Percentiles rank a stretch among this genome's conserved stretches.
Conservation (phyloP, 2,329 filamentous ascomycete genomes). For the Calonectria multiphialidica region DNA sequence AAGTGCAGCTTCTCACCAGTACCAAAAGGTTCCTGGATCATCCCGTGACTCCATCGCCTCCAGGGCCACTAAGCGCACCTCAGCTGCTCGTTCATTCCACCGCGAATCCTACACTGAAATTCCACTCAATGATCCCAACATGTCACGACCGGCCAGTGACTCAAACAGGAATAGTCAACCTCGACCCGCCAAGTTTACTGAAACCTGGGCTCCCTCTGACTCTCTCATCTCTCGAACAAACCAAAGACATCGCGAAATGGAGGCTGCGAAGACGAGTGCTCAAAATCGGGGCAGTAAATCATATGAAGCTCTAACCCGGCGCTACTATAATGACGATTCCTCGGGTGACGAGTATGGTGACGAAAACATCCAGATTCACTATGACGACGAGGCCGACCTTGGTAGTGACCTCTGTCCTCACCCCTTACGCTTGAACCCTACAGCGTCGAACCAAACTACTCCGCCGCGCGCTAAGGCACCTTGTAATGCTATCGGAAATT, state of each 20-base stretch:
- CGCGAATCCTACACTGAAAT: conserved; percentile 64
- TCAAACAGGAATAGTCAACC: conserved; percentile 44
- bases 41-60: conserved; percentile 58
- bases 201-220: conserved; percentile 67
- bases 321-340: conserved; percentile 55
- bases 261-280: conserved; percentile 49
- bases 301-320: conserved; percentile 62
- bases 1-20: conserved; percentile 68
- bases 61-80: conserved; percentile 61
- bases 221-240: conserved; percentile 67
- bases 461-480: conserved; percentile 36
- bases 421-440: conserved; percentile 66
- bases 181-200: conserved; percentile 62
- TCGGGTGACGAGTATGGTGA: conserved; percentile 56
- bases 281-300: conserved; percentile 49
- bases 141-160: conserved; percentile 41
- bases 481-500: conserved; percentile 39
- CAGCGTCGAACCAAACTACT: conserved; percentile 25
- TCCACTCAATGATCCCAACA: conserved; percentile 55
- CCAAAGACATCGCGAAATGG: conserved; percentile 60
- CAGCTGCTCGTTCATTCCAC: conserved; percentile 51
- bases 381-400: conserved; percentile 44
- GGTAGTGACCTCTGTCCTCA: conserved; percentile 57
- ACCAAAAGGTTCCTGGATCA: conserved; percentile 62
- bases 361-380: conserved; percentile 47